These are phyloP conservation scores for Bryum argenteum DNA, from an alignment of 225 moss, liverwort and hornwort species.

Conservation along the genomic window DNA sequence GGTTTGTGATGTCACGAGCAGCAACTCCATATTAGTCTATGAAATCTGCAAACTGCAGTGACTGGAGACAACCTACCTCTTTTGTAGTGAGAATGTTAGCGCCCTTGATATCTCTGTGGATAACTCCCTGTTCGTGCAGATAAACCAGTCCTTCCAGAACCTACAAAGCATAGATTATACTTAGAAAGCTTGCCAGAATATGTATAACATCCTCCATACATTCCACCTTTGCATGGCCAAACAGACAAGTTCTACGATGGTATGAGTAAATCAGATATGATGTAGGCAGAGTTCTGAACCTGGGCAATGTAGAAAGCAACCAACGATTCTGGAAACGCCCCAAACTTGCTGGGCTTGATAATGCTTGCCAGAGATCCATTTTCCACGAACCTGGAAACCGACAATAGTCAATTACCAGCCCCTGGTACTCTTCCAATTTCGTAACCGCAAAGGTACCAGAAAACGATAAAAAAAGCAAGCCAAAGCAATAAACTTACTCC, in stretches of 20 bases:
- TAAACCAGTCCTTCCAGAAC: conserved; percentile 96
- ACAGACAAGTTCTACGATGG: background rate
- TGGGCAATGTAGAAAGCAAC: conserved; percentile 95
- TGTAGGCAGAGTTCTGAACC: conserved; percentile 48
- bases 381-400: conserved; percentile 79
- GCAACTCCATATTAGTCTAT: background rate
- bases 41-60: conserved; percentile 7
- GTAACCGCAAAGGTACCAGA: background rate
- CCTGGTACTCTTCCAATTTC: background rate
- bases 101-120: conserved; percentile 96
- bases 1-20: conserved; percentile 25
- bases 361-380: conserved; percentile 99
- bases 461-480: conserved; percentile 10
- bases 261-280: conserved; percentile 9
- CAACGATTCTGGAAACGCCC: conserved; percentile 88
- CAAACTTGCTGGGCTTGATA: conserved; percentile 96
- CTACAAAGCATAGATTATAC: conserved; percentile 43
- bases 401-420: conserved; percentile 12
- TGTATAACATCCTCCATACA: conserved; percentile 12
- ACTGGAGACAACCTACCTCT: conserved; percentile 57
- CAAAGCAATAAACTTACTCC: conserved; percentile 65
- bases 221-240: conserved; percentile 8
- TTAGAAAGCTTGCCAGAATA: background rate
- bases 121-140: conserved; percentile 96
- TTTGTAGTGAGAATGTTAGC: conserved; percentile 97